Evolutionary conservation across 176 grass and related monocot genomes (phyloP), one percentile per base, ranked within the genome.

Genomic region (Eleusine indica): DNA sequence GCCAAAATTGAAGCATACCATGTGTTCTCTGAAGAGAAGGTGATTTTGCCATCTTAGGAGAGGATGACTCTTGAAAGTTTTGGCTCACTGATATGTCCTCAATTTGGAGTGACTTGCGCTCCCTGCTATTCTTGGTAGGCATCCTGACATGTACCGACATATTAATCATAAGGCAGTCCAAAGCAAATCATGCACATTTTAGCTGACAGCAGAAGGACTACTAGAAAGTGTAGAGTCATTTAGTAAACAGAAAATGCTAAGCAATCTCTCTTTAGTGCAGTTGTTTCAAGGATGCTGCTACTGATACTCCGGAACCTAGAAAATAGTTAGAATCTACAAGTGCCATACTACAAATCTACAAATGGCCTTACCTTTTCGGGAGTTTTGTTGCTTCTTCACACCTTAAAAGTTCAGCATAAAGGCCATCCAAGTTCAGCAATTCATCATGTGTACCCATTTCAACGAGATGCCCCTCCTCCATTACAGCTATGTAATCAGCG

Each of bases 371-470:
- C 97, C 97, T 94, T 86, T 91, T 99, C 53, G 97, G 93, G 76
- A 99, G 93, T 78, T 99, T 99, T 75, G 93, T 92, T 86, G 97
- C 97, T 85, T 99, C 97, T 77, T 99, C 97, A 22, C 97, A 99
- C 82, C 97, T 90, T 66, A 99, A 80, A 84, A 99, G 92, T 70
- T 99, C 97, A 29, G 97, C 91, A 82, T 99, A 99, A 78, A 99
- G 86, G 46, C 93, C 97, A 92, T 96, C 91, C 81, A 96, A 89
- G 78, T 90, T 94, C 51, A 99, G 75, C 71, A 99, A 82, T 80
- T 99, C 97, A 82, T 96, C 93, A 82, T 99, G 97, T 44, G 97
- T 96, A 56, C 97, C 97, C 97, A 99, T 99, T 89, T 99, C 97
- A 87, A 99, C 91, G 66, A 99, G 91, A 87, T 96, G 97, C 6